Conservation (phyloP, 2,329 filamentous ascomycete genomes). For the Fusarium pseudoanthophilum region DNA sequence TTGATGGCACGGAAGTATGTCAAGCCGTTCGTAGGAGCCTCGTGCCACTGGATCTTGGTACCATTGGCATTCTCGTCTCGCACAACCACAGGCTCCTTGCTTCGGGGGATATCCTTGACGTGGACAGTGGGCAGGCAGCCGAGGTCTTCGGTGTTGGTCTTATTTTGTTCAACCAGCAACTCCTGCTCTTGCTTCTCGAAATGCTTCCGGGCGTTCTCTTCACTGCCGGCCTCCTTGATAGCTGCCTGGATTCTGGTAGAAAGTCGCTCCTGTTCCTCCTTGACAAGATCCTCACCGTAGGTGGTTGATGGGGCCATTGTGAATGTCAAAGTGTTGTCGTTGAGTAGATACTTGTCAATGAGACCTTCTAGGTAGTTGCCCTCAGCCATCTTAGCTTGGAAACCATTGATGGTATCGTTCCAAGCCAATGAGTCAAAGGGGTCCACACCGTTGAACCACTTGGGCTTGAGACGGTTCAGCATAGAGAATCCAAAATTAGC, state of each 20-base stretch:
- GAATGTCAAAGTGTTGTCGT: slow-evolving; percentile 87
- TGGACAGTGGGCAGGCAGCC: slow-evolving; percentile 89
- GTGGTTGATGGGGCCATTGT: slow-evolving; percentile 89
- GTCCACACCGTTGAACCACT: slow-evolving; percentile 96
- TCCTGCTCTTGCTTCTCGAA: slow-evolving; percentile 83
- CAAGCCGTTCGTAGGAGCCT: slow-evolving; percentile 92
- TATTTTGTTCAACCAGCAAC: slow-evolving; percentile 83
- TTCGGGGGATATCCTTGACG: slow-evolving; percentile 87
- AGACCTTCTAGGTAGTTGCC: slow-evolving; percentile 85
- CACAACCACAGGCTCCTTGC: slow-evolving; percentile 69
- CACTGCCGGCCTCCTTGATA: slow-evolving; percentile 73
- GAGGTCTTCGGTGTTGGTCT: slow-evolving; percentile 84
- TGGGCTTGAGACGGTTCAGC: slow-evolving; percentile 86
- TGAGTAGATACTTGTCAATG: slow-evolving; percentile 89
- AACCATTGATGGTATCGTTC: slow-evolving; percentile 87
- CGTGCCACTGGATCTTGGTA: slow-evolving; percentile 85
- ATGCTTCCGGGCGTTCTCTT: slow-evolving; percentile 75
- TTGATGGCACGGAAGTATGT: slow-evolving; percentile 96
- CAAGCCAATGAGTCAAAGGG: slow-evolving; percentile 91
- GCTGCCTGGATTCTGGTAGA: slow-evolving; percentile 77
- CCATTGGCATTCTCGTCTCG: slow-evolving; percentile 73
- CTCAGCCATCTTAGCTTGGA: slow-evolving; percentile 79
- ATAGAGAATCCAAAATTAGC: slow-evolving; percentile 93
- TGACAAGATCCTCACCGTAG: slow-evolving; percentile 77
- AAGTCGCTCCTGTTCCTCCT: slow-evolving; percentile 82